Evolutionary conservation across 495 filamentous ascomycete genomes (phyloP).

Genomic region (Penicillium desertorum): DNA sequence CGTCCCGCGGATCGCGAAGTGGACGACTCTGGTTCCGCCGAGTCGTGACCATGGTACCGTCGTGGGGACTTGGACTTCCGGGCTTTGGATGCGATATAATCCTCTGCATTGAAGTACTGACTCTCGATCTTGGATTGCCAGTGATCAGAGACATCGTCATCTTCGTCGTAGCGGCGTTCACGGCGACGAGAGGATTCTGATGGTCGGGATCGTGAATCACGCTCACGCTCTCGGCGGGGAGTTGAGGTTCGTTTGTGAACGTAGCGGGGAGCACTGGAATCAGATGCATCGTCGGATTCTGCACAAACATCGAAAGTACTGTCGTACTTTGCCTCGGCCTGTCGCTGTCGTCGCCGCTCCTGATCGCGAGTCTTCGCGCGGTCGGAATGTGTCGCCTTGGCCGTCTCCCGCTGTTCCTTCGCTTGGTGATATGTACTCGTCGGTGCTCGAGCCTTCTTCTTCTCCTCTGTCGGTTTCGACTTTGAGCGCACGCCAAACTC

Average conservation of each 20-base stretch:
- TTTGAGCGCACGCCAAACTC: slow-evolving; percentile 42
- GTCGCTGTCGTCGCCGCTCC: slow-evolving; percentile 50
- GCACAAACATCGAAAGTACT: slow-evolving; percentile 23
- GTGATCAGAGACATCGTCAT: slow-evolving; percentile 31
- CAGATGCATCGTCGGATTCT: slow-evolving; percentile 37
- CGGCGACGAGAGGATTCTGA: slow-evolving; percentile 22
- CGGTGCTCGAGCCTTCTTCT: slow-evolving; percentile 39
- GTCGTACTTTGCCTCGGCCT: slow-evolving; percentile 47
- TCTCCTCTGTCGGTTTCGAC: slow-evolving; percentile 34
- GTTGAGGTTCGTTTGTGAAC: background rate
- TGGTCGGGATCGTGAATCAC: slow-evolving; percentile 23
- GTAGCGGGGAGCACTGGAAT: slow-evolving; percentile 21
- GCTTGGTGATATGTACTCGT: slow-evolving; percentile 25
- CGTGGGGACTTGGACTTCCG: slow-evolving; percentile 36
- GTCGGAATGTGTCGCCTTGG: slow-evolving; percentile 35
- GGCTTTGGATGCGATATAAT: slow-evolving; percentile 46
- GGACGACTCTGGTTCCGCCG: slow-evolving; percentile 37
- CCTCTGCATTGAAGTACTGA: slow-evolving; percentile 25
- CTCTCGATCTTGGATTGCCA: slow-evolving; percentile 32
- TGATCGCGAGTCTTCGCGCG: slow-evolving; percentile 51
- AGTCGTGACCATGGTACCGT: slow-evolving; percentile 34
- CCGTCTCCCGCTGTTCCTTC: slow-evolving; percentile 36
- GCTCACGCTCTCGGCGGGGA: slow-evolving; percentile 15
- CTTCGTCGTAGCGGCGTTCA: slow-evolving; percentile 25
- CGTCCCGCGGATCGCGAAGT: slow-evolving; percentile 31